phyloP scores from a whole-genome alignment of 1,284 basidiomycete species.

The Trametes polyzona region DNA sequence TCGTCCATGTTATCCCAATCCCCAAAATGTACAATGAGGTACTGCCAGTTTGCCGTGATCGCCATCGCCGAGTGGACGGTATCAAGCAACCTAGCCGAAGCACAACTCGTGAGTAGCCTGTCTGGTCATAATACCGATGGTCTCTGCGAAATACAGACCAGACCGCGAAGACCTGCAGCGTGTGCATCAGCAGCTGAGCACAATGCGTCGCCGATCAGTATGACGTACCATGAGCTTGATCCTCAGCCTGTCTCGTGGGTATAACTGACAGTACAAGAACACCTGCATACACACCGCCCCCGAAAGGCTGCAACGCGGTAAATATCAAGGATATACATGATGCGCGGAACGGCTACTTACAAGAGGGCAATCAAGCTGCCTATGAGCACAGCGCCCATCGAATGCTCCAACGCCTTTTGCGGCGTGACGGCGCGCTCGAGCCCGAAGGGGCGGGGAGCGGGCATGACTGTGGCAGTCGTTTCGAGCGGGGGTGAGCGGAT shows the following conservation, averaged over 20 bases:
- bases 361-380: conserved; percentile 22
- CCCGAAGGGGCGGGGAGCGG: no score
- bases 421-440: conserved; percentile 1
- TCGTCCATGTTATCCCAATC: conserved; percentile 17
- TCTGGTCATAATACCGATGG: background rate
- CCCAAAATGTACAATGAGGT: conserved; percentile 22
- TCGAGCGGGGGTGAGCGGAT: background rate
- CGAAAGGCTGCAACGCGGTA: conserved; percentile 15
- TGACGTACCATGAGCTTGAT: conserved; percentile 22
- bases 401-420: conserved; percentile 8
- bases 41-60: conserved; percentile 22
- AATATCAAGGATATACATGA: background rate
- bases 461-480: background rate
- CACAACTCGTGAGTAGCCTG: no score
- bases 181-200: background rate
- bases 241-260: conserved; percentile 14
- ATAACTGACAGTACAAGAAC: conserved; percentile 22
- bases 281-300: conserved; percentile 25
- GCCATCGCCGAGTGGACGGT: conserved; percentile 20
- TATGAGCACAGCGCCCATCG: conserved; percentile 23
- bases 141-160: conserved; percentile 15
- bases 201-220: background rate
- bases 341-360: conserved; percentile 5
- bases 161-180: conserved; percentile 19
- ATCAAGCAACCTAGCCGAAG: conserved; percentile 17